Base-by-base conservation (phyloP, 83 land plant genomes). In the Diphasiastrum complanatum region DNA sequence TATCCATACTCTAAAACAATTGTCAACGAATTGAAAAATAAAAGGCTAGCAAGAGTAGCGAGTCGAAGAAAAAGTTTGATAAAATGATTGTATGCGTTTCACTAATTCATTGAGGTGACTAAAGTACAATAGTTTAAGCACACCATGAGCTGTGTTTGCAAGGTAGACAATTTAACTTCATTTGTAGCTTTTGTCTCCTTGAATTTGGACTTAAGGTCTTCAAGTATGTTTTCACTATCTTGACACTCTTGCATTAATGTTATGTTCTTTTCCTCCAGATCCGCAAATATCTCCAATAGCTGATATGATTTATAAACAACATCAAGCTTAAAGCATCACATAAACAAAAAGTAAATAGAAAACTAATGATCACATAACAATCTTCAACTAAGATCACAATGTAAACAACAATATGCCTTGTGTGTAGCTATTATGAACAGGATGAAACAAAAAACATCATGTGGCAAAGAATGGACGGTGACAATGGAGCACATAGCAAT, bases 221-320 rank as follows among this genome's bases (percentile, higher is more conserved):
- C 75, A 12, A 72, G 33, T 8, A 3, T 32, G 41, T 60, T 67
- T 26, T 72, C 75, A 3, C 28, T 65, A 40, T 65, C 75, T 58
- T 72, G 75, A 40, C 62, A 47, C 38, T 65, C 72, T 72, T 72
- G 75, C 69, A 72, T 58, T 30, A 72, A 45, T 4, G 70, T 53
- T 11, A 72, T 51, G 45, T 72, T 72, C 47, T 68, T 47, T 36
- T 47, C 75, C 32, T 72, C 75, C 19, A 72, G 71, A 34, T 65
- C 75, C 18, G 59, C 58, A 50, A 46, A 72, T 1, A 72, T 65
- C 61, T 72, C 75, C 45, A 72, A 35, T 33, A 72, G 61, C 75
- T 72, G 54, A n/a, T n/a, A n/a, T n/a, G n/a, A n/a, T n/a, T n/a
- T n/a, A n/a, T n/a, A n/a, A n/a, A n/a, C n/a, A n/a, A n/a, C n/a